A percentile compares a stretch with the other conserved stretches of the same genome.
These are phyloP conservation scores for Fagopyrum tataricum DNA, from an alignment of 148 eudicot species.

Conservation along the genomic window DNA sequence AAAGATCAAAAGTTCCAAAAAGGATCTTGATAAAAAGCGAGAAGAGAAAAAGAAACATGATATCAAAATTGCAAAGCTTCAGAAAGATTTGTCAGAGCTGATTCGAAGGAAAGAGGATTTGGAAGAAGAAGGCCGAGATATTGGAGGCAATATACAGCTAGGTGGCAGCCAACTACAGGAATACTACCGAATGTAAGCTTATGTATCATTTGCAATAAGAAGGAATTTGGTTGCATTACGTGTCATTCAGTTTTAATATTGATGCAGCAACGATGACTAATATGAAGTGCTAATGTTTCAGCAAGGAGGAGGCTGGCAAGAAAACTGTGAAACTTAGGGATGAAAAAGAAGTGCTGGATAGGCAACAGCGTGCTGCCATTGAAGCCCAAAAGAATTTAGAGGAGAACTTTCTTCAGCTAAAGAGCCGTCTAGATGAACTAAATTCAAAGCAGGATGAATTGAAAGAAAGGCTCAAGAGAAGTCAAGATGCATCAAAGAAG, in stretches of 20 bases:
- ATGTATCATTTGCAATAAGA: background rate
- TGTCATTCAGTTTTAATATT: background rate
- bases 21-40: conserved; percentile 81
- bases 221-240: background rate
- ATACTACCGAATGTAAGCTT: conserved; percentile 77
- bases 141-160: conserved; percentile 72
- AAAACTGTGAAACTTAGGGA: conserved; percentile 78
- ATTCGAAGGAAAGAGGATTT: conserved; percentile 49
- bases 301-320: conserved; percentile 94
- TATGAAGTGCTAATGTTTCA: conserved; percentile 34
- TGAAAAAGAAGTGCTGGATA: conserved; percentile 87
- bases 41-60: conserved; percentile 71
- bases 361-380: conserved; percentile 79
- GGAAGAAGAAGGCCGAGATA: conserved; percentile 55
- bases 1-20: conserved; percentile 66
- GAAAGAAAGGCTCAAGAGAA: conserved; percentile 57
- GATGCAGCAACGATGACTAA: background rate
- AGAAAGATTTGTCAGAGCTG: conserved; percentile 55
- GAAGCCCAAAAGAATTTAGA: conserved; percentile 87
- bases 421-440: conserved; percentile 70
- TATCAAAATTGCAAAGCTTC: conserved; percentile 62
- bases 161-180: conserved; percentile 61
- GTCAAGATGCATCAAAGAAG: conserved; percentile 56
- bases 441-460: conserved; percentile 79
- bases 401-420: conserved; percentile 81